Base-by-base conservation (phyloP, 1,284 basidiomycete genomes). In the Pulveroboletus ridleyi region DNA sequence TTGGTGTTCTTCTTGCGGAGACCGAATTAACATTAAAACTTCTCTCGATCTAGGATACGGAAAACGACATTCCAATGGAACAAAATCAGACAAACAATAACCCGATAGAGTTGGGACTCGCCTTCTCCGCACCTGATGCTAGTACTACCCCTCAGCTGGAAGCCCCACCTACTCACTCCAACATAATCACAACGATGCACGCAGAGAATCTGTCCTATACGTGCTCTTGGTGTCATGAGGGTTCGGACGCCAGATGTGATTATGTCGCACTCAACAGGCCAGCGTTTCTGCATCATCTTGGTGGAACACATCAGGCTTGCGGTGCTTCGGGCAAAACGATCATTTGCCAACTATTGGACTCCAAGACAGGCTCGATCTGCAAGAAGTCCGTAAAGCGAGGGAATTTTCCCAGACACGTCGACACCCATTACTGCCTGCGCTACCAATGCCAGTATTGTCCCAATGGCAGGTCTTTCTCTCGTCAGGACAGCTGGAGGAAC, bases 341-440 rank as follows among this genome's bases (percentile, higher is more conserved):
- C 13, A 25, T 25, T 20, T 73, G 74, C 59, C 59, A 6, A 14
- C 42, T 76, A 42, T 41, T 52, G 35, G 10, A 67, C 55, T n/a
- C 55, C 14, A 54, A 55, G 44, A 71, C 3, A 6, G 47, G 42
- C 55, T 67, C 55, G 35, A 33, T 39, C 1, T 76, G 74, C 41
- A 49, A 42, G 6, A 20, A 0, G 6, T 2, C 3, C 10, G 61
- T 60, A 29, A 72, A 63, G 39, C 52, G 75, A 39, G 64, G 60
- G 35, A 71, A 44, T 25, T 60, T 67, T 22, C 25, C 72, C 33
- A 57, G 75, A 1, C 74, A 73, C 10, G 59, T 56, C 0, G 72
- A 74, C 9, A 72, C 46, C 2, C 72, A 76, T 42, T 72, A 67
- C 33, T 58, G 33, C 1, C 5, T 58, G 18, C 73, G 72, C 42